phyloP scores from a whole-genome alignment of 2,329 filamentous ascomycete genomes.

The Ophiostoma sp. region DNA sequence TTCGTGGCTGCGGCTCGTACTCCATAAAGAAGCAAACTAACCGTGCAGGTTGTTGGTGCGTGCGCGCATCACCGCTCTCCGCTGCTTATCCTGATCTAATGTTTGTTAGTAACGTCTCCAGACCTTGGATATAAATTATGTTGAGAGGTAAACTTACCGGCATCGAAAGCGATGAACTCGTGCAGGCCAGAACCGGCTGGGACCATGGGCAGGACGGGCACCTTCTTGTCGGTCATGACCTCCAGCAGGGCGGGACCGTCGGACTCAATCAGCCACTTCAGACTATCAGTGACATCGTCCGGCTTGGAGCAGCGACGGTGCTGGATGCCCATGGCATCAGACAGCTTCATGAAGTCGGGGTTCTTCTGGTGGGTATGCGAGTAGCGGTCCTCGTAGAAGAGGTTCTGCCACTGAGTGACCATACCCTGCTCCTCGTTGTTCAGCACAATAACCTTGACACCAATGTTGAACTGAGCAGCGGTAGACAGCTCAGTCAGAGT shows the following conservation, averaged over 20 bases:
- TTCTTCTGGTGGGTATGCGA: conserved; percentile 91
- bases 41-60: conserved; percentile 20
- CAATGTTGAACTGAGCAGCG: conserved; percentile 92
- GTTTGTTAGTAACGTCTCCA: neutral
- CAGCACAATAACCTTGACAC: conserved; percentile 86
- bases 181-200: conserved; percentile 80
- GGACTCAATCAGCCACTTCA: conserved; percentile 83
- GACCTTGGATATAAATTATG: neutral
- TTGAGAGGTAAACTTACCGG: conserved; percentile 48
- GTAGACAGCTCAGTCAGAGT: conserved; percentile 92
- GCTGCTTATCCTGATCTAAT: conserved; percentile 20
- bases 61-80: conserved; percentile 22
- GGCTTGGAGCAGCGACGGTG: conserved; percentile 66
- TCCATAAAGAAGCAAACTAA: neutral
- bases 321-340: conserved; percentile 85
- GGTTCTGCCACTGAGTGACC: conserved; percentile 97
- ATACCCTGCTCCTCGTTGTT: conserved; percentile 99
- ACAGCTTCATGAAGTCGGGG: conserved; percentile 91
- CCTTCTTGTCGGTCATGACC: conserved; percentile 84
- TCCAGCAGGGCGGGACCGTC: conserved; percentile 92
- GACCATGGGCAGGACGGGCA: conserved; percentile 97
- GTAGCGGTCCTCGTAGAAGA: conserved; percentile 93
- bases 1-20: neutral
- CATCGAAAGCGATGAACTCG: conserved; percentile 87
- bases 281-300: conserved; percentile 67